Evolutionary conservation across 2,329 filamentous ascomycete species (phyloP), one percentile per base, ranked within the genome.

Genomic region (Chaetomiaceae sp.): DNA sequence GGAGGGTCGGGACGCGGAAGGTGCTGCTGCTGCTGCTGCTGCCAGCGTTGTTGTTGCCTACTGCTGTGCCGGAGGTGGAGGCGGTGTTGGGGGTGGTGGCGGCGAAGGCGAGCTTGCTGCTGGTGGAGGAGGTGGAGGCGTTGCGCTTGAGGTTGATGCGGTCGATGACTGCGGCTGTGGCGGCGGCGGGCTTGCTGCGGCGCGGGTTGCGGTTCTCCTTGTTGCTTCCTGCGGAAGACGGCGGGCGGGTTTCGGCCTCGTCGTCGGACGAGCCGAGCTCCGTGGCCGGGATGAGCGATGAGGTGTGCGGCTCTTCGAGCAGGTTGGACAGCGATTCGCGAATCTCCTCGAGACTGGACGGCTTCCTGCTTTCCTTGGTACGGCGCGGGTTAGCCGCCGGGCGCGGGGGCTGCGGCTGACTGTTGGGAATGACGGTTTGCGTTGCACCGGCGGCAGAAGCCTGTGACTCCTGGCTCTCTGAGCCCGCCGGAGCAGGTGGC

Each of bases 251-350:
- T 9, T 70, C 72, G 7, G 71, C 70, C 34, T 77, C 74, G 32
- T 72, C 74, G 3, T 75, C 73, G 49, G 72, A 72, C n/a, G 73
- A 72, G 38, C 69, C 72, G 37, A 74, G 67, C n/a, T 68, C 64
- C 1, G 69, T 69, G 55, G 73, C 62, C 1, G 68, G 63, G 49
- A 79, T 69, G 53, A 77, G 57, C 14, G 77, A 74, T 47, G 56
- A 42, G 11, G 5, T 24, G 22, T 6, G 22, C 22, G 79, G 76
- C 35, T 86, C 80, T 19, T 95, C 89, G 14, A 95, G 81, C 9
- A 96, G 75, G 63, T 84, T 86, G 4, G 87, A 94, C 6, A 96
- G 71, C 0, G 86, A 88, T 62, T 91, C 81, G 47, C 88, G 82
- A 52, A 96, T 85, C 59, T 96, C 88, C 22, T 82, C 80, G 9